Evolutionary conservation across 2,329 filamentous ascomycete genomes (phyloP).

Genomic region (Calonectria honghensis): DNA sequence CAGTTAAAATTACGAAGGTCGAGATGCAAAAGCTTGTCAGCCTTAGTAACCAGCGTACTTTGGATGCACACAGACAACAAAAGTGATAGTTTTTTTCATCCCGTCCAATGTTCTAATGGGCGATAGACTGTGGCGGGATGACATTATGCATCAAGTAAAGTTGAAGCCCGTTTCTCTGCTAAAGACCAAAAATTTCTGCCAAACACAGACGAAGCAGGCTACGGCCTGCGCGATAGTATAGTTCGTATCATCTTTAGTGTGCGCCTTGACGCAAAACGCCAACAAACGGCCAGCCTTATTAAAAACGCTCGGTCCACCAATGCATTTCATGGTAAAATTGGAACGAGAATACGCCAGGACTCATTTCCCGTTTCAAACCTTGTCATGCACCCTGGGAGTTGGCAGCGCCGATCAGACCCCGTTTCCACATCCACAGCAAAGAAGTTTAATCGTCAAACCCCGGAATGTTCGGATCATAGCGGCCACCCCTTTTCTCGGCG

Average conservation of each 20-base stretch:
- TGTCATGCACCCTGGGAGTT: neutral
- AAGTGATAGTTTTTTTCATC: neutral
- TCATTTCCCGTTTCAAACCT: slow-evolving; percentile 24
- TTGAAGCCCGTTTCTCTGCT: no score
- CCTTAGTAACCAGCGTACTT: no score
- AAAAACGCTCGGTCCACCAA: neutral
- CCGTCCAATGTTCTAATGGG: neutral
- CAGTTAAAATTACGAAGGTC: neutral
- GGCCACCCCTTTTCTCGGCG: slow-evolving; percentile 6
- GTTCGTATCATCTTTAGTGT: slow-evolving; percentile 7
- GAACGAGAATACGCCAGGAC: neutral
- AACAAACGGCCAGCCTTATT: slow-evolving; percentile 12
- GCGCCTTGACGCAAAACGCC: slow-evolving; percentile 5
- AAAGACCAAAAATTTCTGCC: neutral
- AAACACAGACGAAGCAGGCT: neutral
- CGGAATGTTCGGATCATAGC: slow-evolving; percentile 13
- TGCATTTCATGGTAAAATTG: neutral
- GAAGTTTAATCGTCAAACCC: slow-evolving; percentile 18
- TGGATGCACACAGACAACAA: neutral
- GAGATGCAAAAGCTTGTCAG: neutral
- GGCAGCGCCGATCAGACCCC: slow-evolving; percentile 16
- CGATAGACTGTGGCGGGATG: neutral
- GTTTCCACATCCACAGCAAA: neutral
- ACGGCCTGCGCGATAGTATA: neutral
- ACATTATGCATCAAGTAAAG: neutral